phyloP scores from a whole-genome alignment of 495 filamentous ascomycete genomes.

The Penicillium simplicissimum region DNA sequence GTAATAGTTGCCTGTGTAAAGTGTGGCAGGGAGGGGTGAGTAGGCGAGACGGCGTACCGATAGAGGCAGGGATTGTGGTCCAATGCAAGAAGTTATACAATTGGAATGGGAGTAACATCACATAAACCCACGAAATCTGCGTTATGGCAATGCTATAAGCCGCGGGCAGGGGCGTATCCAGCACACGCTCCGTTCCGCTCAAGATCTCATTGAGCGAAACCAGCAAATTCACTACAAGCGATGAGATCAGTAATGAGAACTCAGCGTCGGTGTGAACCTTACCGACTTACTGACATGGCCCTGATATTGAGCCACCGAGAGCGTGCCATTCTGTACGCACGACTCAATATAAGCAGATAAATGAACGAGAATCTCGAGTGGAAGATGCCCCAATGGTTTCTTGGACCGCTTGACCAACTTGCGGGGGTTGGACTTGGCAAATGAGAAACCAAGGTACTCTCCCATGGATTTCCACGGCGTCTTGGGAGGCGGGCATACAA shows the following conservation, averaged over 20 bases:
- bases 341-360: conserved; percentile 65
- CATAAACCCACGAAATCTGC: conserved; percentile 87
- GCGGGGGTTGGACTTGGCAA: conserved; percentile 70
- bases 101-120: conserved; percentile 82
- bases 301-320: conserved; percentile 49
- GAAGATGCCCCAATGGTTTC: conserved; percentile 69
- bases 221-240: conserved; percentile 33
- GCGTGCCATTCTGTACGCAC: conserved; percentile 52
- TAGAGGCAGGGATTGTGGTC: conserved; percentile 83
- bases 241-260: not conserved
- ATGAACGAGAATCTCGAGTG: conserved; percentile 74
- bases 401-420: conserved; percentile 67
- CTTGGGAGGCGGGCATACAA: conserved; percentile 42
- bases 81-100: conserved; percentile 61
- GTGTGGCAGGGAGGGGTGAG: not conserved
- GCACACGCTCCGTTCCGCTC: conserved; percentile 74
- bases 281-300: conserved; percentile 41
- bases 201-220: conserved; percentile 68
- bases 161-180: conserved; percentile 82
- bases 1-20: not conserved
- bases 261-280: not conserved
- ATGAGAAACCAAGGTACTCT: conserved; percentile 68
- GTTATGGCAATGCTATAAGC: conserved; percentile 84
- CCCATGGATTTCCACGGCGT: conserved; percentile 63
- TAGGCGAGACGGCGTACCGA: conserved; percentile 45